Conservation (phyloP, 495 filamentous ascomycete species). For the Trichoderma orchidacearum region DNA sequence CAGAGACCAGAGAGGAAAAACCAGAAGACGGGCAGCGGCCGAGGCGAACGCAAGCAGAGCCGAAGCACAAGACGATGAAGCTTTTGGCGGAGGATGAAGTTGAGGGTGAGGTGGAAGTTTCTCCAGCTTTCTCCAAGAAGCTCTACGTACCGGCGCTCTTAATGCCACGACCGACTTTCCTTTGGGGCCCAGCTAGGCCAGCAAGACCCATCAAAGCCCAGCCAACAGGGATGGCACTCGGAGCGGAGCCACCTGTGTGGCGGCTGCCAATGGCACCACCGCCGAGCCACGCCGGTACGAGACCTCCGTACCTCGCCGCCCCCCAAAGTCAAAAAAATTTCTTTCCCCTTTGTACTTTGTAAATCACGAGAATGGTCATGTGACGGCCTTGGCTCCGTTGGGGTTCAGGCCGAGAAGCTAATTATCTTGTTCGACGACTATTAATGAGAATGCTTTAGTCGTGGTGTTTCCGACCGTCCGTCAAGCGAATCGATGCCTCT, state of each 20-base stretch:
- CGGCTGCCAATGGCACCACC: not conserved
- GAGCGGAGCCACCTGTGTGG: not conserved
- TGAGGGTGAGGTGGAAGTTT: slow-evolving; percentile 7
- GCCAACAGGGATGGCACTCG: not conserved
- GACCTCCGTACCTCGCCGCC: not conserved
- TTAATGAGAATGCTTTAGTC: too few relatives aligned
- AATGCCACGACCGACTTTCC: not conserved
- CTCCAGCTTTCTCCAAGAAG: not conserved
- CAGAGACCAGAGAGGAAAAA: slow-evolving; percentile 2
- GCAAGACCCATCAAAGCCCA: too few relatives aligned
- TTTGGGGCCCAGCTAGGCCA: too few relatives aligned
- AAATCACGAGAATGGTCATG: not conserved
- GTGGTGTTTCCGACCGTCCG: too few relatives aligned
- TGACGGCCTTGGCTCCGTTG: not conserved
- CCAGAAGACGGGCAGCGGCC: slow-evolving; percentile 1
- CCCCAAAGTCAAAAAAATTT: not conserved
- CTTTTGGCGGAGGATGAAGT: not conserved
- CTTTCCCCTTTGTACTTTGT: too few relatives aligned
- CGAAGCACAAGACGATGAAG: not conserved
- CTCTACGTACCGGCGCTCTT: not conserved
- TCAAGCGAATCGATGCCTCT: too few relatives aligned
- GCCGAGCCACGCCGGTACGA: not conserved
- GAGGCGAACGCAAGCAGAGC: not conserved
- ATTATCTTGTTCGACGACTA: too few relatives aligned
- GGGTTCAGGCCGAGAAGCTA: too few relatives aligned